A percentile compares a stretch with the other conserved stretches of the same genome.
Evolutionary conservation across 257 asterid species (phyloP).

Genomic region (Petunia secreta): DNA sequence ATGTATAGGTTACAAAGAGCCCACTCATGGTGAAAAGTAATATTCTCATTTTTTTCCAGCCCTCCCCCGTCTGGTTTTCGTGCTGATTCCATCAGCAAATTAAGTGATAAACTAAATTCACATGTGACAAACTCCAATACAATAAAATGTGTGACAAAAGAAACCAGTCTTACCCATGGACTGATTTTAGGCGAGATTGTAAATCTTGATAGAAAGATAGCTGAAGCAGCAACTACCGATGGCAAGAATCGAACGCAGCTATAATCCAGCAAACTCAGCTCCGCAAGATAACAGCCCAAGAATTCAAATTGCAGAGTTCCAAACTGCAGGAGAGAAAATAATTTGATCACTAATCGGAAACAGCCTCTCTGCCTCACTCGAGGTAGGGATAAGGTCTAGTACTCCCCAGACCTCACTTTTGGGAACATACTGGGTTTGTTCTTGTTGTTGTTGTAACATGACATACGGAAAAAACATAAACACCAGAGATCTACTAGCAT

Average conservation of each 20-base stretch:
- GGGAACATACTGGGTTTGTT: too few relatives aligned
- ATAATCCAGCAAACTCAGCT: slow-evolving; percentile 75
- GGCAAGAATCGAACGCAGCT: slow-evolving; percentile 68
- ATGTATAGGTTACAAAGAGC: neutral
- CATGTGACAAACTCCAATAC: neutral
- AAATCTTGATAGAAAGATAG: slow-evolving; percentile 71
- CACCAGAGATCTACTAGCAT: slow-evolving; percentile 2
- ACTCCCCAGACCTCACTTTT: too few relatives aligned
- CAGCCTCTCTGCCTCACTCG: too few relatives aligned
- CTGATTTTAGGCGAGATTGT: slow-evolving; percentile 51
- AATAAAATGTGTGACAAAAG: neutral
- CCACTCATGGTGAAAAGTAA: neutral
- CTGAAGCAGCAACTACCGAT: slow-evolving; percentile 83
- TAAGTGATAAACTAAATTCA: neutral
- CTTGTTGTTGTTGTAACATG: too few relatives aligned
- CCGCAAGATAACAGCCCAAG: slow-evolving; percentile 70
- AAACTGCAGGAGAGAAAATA: slow-evolving; percentile 47
- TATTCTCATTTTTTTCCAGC: too few relatives aligned
- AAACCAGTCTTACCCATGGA: slow-evolving; percentile 73
- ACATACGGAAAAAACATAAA: neutral
- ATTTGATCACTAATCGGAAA: neutral
- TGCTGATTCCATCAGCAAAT: slow-evolving; percentile 9
- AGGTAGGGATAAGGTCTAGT: too few relatives aligned
- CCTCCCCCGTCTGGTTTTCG: neutral
- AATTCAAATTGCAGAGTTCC: slow-evolving; percentile 53